Conservation (phyloP, 108 stramenopile species). For the Stephanodiscus triporus region DNA sequence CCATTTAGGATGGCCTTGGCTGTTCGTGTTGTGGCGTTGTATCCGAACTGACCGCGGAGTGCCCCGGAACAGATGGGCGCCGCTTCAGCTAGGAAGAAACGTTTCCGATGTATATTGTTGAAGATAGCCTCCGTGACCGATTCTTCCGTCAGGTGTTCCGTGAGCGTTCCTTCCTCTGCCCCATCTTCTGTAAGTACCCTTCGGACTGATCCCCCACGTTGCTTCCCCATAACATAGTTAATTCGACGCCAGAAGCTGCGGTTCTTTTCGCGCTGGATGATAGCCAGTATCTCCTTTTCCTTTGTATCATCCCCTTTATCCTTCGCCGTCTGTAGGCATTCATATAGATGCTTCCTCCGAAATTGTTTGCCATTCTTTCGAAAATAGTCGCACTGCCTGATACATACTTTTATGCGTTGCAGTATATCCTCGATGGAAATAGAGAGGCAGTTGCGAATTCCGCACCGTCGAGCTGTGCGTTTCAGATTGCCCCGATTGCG, state of each 20-base stretch:
- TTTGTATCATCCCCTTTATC: neutral
- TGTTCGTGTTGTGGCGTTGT: neutral
- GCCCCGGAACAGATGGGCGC: neutral
- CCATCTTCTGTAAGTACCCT: slow-evolving; percentile 6
- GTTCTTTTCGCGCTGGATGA: slow-evolving; percentile 13
- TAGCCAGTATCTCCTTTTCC: slow-evolving; percentile 16
- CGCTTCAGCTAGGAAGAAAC: slow-evolving; percentile 2
- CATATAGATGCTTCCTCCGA: neutral
- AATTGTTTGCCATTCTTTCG: neutral
- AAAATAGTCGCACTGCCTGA: neutral
- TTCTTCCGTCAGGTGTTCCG: neutral
- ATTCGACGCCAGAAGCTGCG: slow-evolving; percentile 10
- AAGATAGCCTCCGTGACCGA: neutral
- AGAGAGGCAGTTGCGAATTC: neutral
- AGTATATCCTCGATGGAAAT: neutral
- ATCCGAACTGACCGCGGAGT: neutral
- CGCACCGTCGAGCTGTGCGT: neutral
- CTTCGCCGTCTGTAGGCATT: neutral
- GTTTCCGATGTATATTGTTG: neutral
- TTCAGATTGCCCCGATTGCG: neutral
- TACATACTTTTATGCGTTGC: neutral
- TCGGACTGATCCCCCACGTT: neutral
- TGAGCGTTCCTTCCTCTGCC: neutral
- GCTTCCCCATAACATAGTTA: slow-evolving; percentile 8
- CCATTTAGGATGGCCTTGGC: slow-evolving; percentile 1